Evolutionary conservation across 2,329 filamentous ascomycete genomes (phyloP), one percentile per base, ranked within the genome.

Genomic region (Metarhizium brunneum): DNA sequence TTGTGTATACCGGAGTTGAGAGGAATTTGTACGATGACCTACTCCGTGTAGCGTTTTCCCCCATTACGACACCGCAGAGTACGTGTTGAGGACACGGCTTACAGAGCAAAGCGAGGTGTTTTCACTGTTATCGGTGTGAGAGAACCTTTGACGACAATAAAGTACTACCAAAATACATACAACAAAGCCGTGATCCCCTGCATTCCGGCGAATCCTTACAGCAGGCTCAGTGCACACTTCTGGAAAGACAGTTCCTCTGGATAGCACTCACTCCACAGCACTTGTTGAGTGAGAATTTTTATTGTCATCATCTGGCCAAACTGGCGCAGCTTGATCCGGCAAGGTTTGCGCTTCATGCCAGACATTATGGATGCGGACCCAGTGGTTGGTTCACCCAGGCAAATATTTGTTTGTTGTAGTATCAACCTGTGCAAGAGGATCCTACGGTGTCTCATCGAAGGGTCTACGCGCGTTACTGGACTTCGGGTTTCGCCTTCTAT

Each of bases 341-440:
- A 54, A 56, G 52, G 55, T 56, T 56, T 52, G 32, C 40, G 11
- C n/a, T 52, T 40, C 55, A 56, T 56, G 18, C 55, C 55, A 56
- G 55, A 53, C 50, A 18, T 20, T 18, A 25, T 45, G 42, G 42
- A 45, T 45, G 42, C 42, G 18, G 42, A 45, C 6, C 42, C 42
- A 18, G 8, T 10, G 25, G 25, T 25, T 25, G 25, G 25, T 25
- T 25, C 25, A 25, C 25, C 25, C 25, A 25, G 25, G 43, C 42
- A 16, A 54, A 54, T 48, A n/a, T n/a, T 25, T 54, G 42, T 18
- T 45, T 45, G 42, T 20, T 45, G 42, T 45, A 10, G 5, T 20
- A 18, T n/a, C 40, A n/a, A 49, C 13, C 14, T 50, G 35, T 32
- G 18, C 32, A 32, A 20, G 11, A 48, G 6, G 29, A 20, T 48